Percentiles rank a stretch among this genome's conserved stretches.
These are phyloP conservation scores for Phytophthora sojae DNA, from an alignment of 352 stramenopile genomes.

Conservation along the genomic window DNA sequence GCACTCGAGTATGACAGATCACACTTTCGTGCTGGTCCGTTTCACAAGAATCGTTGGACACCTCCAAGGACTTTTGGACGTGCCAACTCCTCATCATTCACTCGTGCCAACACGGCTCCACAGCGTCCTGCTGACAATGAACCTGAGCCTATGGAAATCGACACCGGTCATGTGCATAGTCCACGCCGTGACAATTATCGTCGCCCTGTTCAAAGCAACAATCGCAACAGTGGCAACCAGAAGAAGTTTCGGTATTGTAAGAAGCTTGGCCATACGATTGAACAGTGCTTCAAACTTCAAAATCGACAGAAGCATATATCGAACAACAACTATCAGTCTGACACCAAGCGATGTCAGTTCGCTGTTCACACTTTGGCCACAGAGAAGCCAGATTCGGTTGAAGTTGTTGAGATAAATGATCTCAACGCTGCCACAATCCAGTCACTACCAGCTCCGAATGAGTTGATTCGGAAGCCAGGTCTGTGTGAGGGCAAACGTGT, in stretches of 20 bases:
- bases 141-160: neutral
- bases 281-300: neutral
- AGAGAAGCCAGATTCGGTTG: neutral
- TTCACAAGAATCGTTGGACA: neutral
- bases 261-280: neutral
- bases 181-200: neutral
- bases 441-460: neutral
- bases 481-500: neutral
- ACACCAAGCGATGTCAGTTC: neutral
- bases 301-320: neutral
- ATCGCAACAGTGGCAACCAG: neutral
- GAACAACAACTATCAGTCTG: neutral
- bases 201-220: neutral
- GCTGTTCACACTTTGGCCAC: neutral
- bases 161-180: neutral
- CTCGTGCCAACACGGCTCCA: neutral
- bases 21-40: neutral
- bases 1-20: neutral
- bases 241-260: neutral
- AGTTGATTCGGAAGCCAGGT: neutral
- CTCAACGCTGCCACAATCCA: neutral
- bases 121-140: neutral
- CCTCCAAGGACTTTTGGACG: neutral
- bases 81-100: neutral
- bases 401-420: neutral